Percentiles rank a stretch among this genome's conserved stretches.
Evolutionary conservation across 139 green algal species (phyloP).

Genomic region (Asterochloris sp.): DNA sequence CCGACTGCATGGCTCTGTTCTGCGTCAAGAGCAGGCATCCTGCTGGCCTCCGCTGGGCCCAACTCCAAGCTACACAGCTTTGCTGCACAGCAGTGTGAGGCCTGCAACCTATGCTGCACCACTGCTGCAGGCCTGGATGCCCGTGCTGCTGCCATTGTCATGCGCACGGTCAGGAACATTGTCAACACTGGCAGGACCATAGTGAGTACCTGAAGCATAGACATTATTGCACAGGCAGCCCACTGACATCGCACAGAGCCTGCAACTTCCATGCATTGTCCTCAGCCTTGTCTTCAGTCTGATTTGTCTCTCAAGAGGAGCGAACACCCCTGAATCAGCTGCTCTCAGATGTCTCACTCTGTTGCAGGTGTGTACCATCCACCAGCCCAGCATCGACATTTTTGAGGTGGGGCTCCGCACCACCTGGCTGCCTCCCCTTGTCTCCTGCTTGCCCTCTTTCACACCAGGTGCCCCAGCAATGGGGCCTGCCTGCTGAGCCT

Average conservation of each 20-base stretch:
- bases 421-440: not conserved
- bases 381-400: slow-evolving; percentile 77
- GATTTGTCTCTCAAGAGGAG: too few species aligned
- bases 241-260: slow-evolving; percentile 44
- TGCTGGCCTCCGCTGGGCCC: not conserved
- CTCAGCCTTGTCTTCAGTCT: too few species aligned
- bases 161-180: slow-evolving; percentile 39
- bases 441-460: slow-evolving; percentile 5
- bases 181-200: slow-evolving; percentile 46
- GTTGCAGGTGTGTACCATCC: slow-evolving; percentile 76
- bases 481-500: not conserved
- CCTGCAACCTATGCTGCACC: too few species aligned
- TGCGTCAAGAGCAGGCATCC: too few species aligned
- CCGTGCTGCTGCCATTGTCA: slow-evolving; percentile 58
- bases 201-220: slow-evolving; percentile 54
- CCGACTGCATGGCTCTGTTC: too few species aligned
- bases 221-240: slow-evolving; percentile 30
- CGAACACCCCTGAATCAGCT: too few species aligned
- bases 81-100: too few species aligned
- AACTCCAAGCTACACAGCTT: too few species aligned
- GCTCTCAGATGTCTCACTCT: too few species aligned
- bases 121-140: slow-evolving; percentile 46
- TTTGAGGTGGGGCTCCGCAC: slow-evolving; percentile 44
- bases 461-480: too few species aligned
- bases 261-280: too few species aligned